A percentile compares a stretch with the other conserved stretches of the same genome.
phyloP scores from a whole-genome alignment of 2,329 filamentous ascomycete species.

The Hypoxylon sp. region DNA sequence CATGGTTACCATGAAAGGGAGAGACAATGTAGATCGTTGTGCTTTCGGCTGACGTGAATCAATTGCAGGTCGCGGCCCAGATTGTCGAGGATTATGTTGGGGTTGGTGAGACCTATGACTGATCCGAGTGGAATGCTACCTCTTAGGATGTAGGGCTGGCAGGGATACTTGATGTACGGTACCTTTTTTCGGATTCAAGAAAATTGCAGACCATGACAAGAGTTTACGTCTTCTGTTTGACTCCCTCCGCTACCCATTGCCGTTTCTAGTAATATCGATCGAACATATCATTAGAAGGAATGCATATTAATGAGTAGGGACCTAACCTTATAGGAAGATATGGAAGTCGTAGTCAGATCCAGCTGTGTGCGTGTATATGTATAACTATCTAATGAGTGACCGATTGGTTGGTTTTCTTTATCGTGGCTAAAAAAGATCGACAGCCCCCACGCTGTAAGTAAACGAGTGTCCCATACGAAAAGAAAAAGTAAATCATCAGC shows the following conservation, averaged over 20 bases:
- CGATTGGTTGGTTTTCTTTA: slow-evolving; percentile 35
- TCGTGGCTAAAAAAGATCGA: slow-evolving; percentile 44
- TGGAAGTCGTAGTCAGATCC: slow-evolving; percentile 40
- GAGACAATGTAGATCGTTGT: slow-evolving; percentile 5
- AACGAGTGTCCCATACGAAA: slow-evolving; percentile 17
- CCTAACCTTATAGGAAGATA: slow-evolving; percentile 36
- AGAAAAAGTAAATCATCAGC: slow-evolving; percentile 17
- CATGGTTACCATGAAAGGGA: slow-evolving; percentile 4
- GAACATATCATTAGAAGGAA: slow-evolving; percentile 38
- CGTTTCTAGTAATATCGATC: slow-evolving; percentile 39
- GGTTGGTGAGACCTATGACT: slow-evolving; percentile 18
- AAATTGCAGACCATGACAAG: slow-evolving; percentile 4
- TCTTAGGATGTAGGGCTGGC: background rate
- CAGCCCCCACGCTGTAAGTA: slow-evolving; percentile 38
- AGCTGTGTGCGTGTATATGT: slow-evolving; percentile 34
- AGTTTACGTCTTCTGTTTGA: background rate
- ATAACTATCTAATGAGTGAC: slow-evolving; percentile 25
- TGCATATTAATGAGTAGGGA: slow-evolving; percentile 24
- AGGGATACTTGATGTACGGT: slow-evolving; percentile 5
- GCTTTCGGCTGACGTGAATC: background rate
- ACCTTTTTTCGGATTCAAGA: slow-evolving; percentile 6
- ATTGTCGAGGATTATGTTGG: slow-evolving; percentile 3
- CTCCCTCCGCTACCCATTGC: slow-evolving; percentile 23
- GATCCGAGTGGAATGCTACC: background rate
- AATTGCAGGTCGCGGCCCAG: background rate